Evolutionary conservation across 1,284 basidiomycete species (phyloP).

Genomic region (Cutaneotrichosporon spelunceum): DNA sequence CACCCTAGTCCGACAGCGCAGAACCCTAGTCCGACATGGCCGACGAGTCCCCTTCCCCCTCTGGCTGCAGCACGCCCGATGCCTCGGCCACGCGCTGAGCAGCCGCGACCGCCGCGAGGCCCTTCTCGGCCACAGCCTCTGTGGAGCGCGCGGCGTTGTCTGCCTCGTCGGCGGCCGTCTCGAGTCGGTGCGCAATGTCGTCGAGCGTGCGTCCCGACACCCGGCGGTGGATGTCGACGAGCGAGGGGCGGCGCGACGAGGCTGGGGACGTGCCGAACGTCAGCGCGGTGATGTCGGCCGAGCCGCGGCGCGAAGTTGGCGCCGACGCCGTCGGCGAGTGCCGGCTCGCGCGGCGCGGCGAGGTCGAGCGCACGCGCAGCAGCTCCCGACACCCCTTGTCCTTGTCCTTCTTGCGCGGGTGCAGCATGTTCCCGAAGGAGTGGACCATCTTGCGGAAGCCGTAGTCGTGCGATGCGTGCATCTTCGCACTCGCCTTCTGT

Average conservation of each 20-base stretch:
- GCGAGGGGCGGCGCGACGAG: neutral
- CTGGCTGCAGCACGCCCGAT: too few relatives aligned
- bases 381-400: neutral
- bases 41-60: neutral
- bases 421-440: conserved; percentile 2
- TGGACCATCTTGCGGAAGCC: conserved; percentile 3
- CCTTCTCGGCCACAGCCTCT: neutral
- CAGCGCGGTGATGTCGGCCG: neutral
- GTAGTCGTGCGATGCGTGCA: neutral
- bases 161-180: neutral
- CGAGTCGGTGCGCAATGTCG: conserved; percentile 1
- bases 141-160: neutral
- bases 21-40: neutral
- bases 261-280: too few relatives aligned
- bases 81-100: neutral
- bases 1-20: too few relatives aligned
- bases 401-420: neutral
- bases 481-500: neutral
- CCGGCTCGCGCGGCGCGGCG: neutral
- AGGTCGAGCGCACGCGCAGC: neutral
- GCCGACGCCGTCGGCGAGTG: neutral
- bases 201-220: neutral
- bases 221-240: neutral
- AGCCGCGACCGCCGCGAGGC: neutral
- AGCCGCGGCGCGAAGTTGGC: neutral